phyloP scores from a whole-genome alignment of 495 filamentous ascomycete genomes.

The Xanthoparmelia taractica region DNA sequence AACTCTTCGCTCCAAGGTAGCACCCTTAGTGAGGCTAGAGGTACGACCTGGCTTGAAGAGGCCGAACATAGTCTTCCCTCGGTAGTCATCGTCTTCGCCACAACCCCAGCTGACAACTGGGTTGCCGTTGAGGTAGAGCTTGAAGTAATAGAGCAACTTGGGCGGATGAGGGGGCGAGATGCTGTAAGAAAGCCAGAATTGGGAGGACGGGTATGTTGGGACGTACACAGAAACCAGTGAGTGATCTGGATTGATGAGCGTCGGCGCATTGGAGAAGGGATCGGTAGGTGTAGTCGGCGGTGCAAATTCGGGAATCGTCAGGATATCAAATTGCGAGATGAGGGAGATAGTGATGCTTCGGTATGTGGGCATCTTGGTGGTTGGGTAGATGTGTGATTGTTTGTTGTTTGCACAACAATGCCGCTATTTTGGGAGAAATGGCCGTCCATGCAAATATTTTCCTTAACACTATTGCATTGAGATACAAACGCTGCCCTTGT shows the following conservation, averaged over 20 bases:
- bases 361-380: constrained; percentile 23
- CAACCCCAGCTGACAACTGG: constrained; percentile 36
- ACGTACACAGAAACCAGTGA: constrained; percentile 30
- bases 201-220: constrained; percentile 28
- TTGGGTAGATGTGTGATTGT: not conserved
- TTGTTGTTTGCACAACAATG: not conserved
- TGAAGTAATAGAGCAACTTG: constrained; percentile 36
- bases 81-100: constrained; percentile 31
- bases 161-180: constrained; percentile 32
- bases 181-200: constrained; percentile 37
- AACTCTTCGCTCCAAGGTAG: constrained; percentile 28
- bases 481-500: not conserved
- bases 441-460: not conserved
- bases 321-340: constrained; percentile 20
- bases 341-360: constrained; percentile 26
- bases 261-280: constrained; percentile 22
- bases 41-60: constrained; percentile 25
- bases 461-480: not conserved
- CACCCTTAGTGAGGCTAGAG: not conserved
- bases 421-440: not conserved
- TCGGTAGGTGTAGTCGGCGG: constrained; percentile 22
- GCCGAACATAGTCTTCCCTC: constrained; percentile 37
- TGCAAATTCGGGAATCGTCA: constrained; percentile 22
- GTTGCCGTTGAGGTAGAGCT: constrained; percentile 33
- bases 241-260: constrained; percentile 17